Evolutionary conservation across 1,139 yeast species (phyloP).

Genomic region (Citeromyces hawaiiensis): DNA sequence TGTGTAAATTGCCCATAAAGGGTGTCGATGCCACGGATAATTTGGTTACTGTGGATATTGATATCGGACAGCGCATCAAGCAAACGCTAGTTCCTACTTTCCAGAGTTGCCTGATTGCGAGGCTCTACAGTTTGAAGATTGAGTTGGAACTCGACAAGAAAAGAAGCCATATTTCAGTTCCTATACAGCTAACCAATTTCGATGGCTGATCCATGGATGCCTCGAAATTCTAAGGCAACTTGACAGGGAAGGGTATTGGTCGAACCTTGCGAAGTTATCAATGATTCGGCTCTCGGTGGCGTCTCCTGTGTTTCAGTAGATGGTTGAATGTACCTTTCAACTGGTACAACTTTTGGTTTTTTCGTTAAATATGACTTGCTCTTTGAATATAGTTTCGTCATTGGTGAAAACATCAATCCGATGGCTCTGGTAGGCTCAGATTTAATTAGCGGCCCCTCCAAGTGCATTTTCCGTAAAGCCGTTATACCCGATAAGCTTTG

Average conservation of each 20-base stretch:
- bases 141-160: constrained; percentile 4
- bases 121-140: constrained; percentile 32
- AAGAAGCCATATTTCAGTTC: background rate
- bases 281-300: background rate
- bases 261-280: background rate
- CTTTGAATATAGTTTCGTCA: background rate
- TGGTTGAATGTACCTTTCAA: background rate
- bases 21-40: background rate
- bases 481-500: background rate
- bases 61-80: constrained; percentile 5
- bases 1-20: background rate
- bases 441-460: background rate
- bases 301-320: background rate
- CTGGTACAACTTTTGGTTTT: background rate
- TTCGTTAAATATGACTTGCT: background rate
- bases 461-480: background rate
- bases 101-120: constrained; percentile 40
- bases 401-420: background rate
- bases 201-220: background rate
- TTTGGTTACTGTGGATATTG: background rate
- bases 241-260: background rate
- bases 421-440: background rate
- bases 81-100: constrained; percentile 42
- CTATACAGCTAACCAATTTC: background rate
- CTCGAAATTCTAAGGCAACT: background rate